These are phyloP conservation scores for Pseudozyma thailandica DNA, from an alignment of 1,284 basidiomycete species.

Conservation along the genomic window DNA sequence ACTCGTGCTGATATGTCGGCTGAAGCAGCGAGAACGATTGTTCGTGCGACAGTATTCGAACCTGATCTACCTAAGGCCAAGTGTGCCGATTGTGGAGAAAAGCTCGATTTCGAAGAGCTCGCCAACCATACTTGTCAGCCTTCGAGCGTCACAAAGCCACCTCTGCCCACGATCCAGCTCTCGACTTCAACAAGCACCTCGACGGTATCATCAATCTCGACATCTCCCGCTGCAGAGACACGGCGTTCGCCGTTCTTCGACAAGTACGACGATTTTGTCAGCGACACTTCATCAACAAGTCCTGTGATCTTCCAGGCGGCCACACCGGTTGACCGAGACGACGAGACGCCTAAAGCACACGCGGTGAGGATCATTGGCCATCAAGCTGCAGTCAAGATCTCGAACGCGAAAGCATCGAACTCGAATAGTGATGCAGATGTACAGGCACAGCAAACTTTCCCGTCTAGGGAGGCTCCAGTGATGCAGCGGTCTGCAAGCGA, in stretches of 20 bases:
- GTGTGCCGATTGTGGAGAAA: conserved; percentile 57
- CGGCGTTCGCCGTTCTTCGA: conserved; percentile 53
- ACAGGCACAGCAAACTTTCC: neutral
- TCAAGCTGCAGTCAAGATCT: conserved; percentile 22
- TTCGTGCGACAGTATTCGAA: conserved; percentile 45
- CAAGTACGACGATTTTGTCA: conserved; percentile 32
- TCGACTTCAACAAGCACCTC: conserved; percentile 20
- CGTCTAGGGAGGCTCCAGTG: conserved; percentile 9
- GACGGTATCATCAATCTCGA: conserved; percentile 10
- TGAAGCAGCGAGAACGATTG: conserved; percentile 17
- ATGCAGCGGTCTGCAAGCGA: conserved; percentile 33
- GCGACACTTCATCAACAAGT: conserved; percentile 26
- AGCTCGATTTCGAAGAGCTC: conserved; percentile 55
- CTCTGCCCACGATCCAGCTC: conserved; percentile 35
- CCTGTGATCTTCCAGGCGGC: conserved; percentile 20
- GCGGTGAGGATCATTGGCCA: conserved; percentile 29
- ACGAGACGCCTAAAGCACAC: conserved; percentile 41
- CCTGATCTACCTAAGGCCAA: conserved; percentile 53
- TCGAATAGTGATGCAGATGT: neutral
- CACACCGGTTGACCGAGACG: neutral
- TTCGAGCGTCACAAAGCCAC: conserved; percentile 9
- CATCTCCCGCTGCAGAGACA: conserved; percentile 17
- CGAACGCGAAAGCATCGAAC: conserved; percentile 13
- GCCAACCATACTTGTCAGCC: conserved; percentile 44
- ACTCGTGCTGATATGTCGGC: conserved; percentile 10